A percentile compares a stretch with the other conserved stretches of the same genome.
These are phyloP conservation scores for Paecilomyces variotii DNA, from an alignment of 2,329 filamentous ascomycete species.

Conservation along the genomic window DNA sequence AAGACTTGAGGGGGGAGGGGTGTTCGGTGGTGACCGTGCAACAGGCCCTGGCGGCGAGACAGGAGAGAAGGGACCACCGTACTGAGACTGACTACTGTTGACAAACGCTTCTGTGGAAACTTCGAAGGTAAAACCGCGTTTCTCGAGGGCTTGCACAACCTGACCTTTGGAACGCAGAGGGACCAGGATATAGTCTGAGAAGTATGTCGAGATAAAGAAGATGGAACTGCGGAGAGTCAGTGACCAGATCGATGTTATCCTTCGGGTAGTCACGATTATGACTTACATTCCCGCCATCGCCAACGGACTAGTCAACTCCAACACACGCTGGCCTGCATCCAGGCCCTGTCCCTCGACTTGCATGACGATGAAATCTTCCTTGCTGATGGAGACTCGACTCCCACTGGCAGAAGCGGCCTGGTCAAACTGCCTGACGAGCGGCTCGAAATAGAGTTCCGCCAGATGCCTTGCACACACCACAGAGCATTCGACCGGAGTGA, in stretches of 20 bases:
- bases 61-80: slow-evolving; percentile 28
- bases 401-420: slow-evolving; percentile 26
- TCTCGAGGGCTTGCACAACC: slow-evolving; percentile 68
- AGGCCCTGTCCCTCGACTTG: slow-evolving; percentile 84
- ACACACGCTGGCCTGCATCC: slow-evolving; percentile 81
- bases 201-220: slow-evolving; percentile 98
- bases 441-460: slow-evolving; percentile 66
- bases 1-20: slow-evolving; percentile 69
- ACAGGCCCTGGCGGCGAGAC: slow-evolving; percentile 22
- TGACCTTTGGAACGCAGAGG: slow-evolving; percentile 64
- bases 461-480: slow-evolving; percentile 76
- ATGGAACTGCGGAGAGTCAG: slow-evolving; percentile 54
- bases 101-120: slow-evolving; percentile 61
- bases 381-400: slow-evolving; percentile 61
- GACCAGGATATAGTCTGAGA: slow-evolving; percentile 92
- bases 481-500: slow-evolving; percentile 88
- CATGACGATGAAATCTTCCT: slow-evolving; percentile 79
- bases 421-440: slow-evolving; percentile 59
- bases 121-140: slow-evolving; percentile 76
- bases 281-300: slow-evolving; percentile 78
- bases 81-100: slow-evolving; percentile 43
- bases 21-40: slow-evolving; percentile 44
- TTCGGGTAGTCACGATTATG: background rate
- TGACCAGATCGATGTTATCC: background rate
- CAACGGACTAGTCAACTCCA: slow-evolving; percentile 83